A percentile compares a stretch with the other conserved stretches of the same genome.
These are phyloP conservation scores for Lenwebbia sp. DNA, from an alignment of 345 rosid species.

Conservation along the genomic window DNA sequence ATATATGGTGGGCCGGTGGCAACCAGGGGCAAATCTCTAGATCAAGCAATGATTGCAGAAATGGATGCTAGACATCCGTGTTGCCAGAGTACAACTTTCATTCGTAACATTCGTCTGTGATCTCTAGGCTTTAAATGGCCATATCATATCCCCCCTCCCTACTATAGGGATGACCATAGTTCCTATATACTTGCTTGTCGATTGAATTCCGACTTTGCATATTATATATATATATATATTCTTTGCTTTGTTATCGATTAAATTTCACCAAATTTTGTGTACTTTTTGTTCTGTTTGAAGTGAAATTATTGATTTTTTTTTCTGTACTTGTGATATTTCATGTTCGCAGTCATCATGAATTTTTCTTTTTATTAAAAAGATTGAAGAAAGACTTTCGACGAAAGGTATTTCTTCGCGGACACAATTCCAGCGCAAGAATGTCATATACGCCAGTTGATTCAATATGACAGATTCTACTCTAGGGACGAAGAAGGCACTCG, in stretches of 20 bases:
- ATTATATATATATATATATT: not conserved
- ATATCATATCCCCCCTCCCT: not conserved
- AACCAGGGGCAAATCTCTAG: too few species aligned
- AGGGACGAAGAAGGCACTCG: not conserved
- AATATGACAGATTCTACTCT: not conserved
- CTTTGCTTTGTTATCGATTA: not conserved
- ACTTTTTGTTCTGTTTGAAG: not conserved
- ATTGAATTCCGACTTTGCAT: not conserved
- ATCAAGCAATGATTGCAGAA: too few species aligned
- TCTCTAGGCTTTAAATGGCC: not conserved
- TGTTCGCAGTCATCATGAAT: not conserved
- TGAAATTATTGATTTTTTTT: not conserved
- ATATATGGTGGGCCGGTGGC: too few species aligned
- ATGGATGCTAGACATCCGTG: too few species aligned
- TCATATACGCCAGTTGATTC: not conserved
- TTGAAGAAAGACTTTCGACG: not conserved
- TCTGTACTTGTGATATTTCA: not conserved
- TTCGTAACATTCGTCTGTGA: not conserved
- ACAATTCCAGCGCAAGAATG: not conserved
- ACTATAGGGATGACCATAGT: not conserved
- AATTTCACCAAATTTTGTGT: not conserved
- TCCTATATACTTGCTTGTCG: accelerated
- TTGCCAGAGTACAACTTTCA: too few species aligned
- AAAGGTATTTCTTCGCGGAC: not conserved
- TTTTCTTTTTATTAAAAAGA: too few species aligned